These are phyloP conservation scores for Agapanthus africanus DNA, from an alignment of 106 monocot species.

Conservation along the genomic window DNA sequence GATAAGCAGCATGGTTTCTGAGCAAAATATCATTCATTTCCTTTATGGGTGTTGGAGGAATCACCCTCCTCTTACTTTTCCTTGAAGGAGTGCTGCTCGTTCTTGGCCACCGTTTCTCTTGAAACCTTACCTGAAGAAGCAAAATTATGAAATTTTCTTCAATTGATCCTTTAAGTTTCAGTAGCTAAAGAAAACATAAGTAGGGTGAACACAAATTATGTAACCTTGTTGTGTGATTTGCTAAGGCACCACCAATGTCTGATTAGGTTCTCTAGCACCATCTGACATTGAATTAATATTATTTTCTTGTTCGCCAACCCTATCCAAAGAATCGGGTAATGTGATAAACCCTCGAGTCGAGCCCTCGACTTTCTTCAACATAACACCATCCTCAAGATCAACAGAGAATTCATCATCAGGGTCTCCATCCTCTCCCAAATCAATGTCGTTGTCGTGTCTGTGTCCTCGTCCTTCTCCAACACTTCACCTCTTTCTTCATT, in stretches of 20 bases:
- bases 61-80: conserved; percentile 9
- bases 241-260: background rate
- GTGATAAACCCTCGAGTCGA: conserved; percentile 3
- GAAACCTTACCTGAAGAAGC: background rate
- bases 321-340: background rate
- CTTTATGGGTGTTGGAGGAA: conserved; percentile 4
- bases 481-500: background rate
- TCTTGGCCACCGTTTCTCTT: background rate
- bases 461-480: background rate
- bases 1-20: conserved; percentile 15
- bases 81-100: background rate
- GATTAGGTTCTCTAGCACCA: background rate
- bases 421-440: conserved; percentile 25
- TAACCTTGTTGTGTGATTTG: background rate
- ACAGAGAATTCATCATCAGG: conserved; percentile 21
- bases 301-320: background rate
- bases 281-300: background rate
- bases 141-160: background rate
- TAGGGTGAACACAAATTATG: background rate
- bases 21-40: conserved; percentile 20
- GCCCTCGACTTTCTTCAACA: conserved; percentile 17
- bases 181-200: background rate
- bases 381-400: conserved; percentile 6
- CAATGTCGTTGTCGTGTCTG: conserved; percentile 7
- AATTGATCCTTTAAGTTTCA: background rate